Evolutionary conservation across 306 rosid species (phyloP).

Genomic region (Vachellia collinsii): DNA sequence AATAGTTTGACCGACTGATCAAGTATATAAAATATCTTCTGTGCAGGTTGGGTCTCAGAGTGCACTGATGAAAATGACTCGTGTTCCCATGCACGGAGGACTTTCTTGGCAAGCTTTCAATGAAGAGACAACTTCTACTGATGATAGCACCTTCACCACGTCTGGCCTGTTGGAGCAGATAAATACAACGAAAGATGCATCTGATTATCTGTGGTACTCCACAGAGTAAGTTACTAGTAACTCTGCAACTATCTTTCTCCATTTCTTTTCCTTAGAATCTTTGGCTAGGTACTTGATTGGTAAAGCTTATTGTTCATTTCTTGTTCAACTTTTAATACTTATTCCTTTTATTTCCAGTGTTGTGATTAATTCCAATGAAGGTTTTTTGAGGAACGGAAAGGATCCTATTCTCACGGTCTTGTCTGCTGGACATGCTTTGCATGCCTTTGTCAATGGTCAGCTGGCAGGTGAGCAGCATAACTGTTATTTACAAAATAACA

Average conservation of each 20-base stretch:
- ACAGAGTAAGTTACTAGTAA: constrained; percentile 78
- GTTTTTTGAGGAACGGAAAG: constrained; percentile 64
- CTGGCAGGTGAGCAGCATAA: constrained; percentile 65
- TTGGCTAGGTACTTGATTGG: constrained; percentile 10
- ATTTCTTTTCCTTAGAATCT: not conserved
- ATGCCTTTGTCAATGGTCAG: constrained; percentile 83
- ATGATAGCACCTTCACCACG: constrained; percentile 72
- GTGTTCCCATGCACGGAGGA: constrained; percentile 80
- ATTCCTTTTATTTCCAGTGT: constrained; percentile 57
- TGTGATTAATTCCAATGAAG: constrained; percentile 68
- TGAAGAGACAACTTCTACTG: constrained; percentile 80
- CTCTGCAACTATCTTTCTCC: not conserved
- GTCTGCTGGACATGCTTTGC: constrained; percentile 98
- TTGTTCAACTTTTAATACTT: constrained; percentile 26
- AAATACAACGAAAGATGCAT: constrained; percentile 86
- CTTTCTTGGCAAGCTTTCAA: constrained; percentile 83
- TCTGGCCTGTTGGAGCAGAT: constrained; percentile 90
- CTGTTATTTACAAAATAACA: constrained; percentile 11
- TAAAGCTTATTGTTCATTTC: constrained; percentile 14
- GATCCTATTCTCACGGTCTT: constrained; percentile 73
- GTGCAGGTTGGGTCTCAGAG: constrained; percentile 87
- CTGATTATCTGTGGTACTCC: constrained; percentile 96
- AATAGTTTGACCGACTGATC: not conserved
- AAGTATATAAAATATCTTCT: constrained; percentile 17
- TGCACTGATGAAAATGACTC: constrained; percentile 89